phyloP scores from a whole-genome alignment of 495 filamentous ascomycete species.

The Hypoxylon rickii region DNA sequence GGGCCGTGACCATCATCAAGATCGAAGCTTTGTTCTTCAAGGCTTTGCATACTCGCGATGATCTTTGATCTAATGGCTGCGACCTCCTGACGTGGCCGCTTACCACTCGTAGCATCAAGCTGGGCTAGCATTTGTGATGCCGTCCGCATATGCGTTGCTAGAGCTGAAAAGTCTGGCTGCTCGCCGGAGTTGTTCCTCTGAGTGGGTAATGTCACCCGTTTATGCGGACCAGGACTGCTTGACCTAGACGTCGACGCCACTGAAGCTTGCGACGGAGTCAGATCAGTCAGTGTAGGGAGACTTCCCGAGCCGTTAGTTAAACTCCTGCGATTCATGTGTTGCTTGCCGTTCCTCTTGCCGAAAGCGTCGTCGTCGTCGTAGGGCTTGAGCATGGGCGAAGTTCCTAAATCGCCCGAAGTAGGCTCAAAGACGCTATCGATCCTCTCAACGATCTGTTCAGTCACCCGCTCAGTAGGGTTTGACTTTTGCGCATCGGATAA shows the following conservation, averaged over 20 bases:
- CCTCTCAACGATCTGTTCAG: constrained; percentile 43
- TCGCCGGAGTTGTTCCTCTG: constrained; percentile 53
- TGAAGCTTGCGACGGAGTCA: constrained; percentile 64
- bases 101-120: constrained; percentile 71
- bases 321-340: constrained; percentile 41
- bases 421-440: constrained; percentile 80
- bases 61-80: constrained; percentile 76
- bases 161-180: constrained; percentile 70
- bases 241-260: constrained; percentile 59
- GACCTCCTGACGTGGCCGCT: constrained; percentile 71
- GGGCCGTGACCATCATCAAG: constrained; percentile 62
- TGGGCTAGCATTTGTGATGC: constrained; percentile 80
- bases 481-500: constrained; percentile 56
- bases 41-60: constrained; percentile 80
- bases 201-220: constrained; percentile 55
- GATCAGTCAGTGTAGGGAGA: constrained; percentile 51
- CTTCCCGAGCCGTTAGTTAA: constrained; percentile 61
- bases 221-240: constrained; percentile 58
- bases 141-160: constrained; percentile 79
- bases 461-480: constrained; percentile 42
- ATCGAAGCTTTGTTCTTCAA: constrained; percentile 80
- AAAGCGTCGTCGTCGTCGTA: constrained; percentile 44
- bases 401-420: constrained; percentile 69
- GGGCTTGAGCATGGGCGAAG: constrained; percentile 64
- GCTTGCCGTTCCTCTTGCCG: constrained; percentile 29